Base-by-base conservation (phyloP, 1,284 basidiomycete species). In the Cutaneotrichosporon mucoides region DNA sequence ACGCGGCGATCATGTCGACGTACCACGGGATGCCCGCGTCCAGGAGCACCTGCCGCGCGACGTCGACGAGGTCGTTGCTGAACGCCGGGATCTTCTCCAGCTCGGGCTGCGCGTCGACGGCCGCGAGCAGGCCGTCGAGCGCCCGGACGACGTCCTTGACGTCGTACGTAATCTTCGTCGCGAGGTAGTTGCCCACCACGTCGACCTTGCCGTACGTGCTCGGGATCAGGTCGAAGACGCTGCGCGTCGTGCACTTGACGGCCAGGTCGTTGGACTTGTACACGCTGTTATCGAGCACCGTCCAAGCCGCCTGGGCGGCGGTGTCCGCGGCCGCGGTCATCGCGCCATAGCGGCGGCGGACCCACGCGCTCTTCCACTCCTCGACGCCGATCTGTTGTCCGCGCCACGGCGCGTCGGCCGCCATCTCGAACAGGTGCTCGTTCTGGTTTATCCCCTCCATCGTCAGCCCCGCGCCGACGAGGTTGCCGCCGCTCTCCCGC, bases 361-460 rank as follows among this genome's bases (percentile, higher is more conserved):
- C 72, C 76, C 79, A 81, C 11, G 72, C 65, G 41, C 66, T 55
- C 16, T 77, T 68, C 57, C 80, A 81, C 0, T 61, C 52, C 2
- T 63, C 63, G 53, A 75, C 66, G 62, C 79, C 59, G 53, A 81
- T 68, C 2, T 75, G 24, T 24, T 24, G 24, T 24, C 24, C 64
- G 6, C 75, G 79, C 80, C 81, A 81, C 0, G 79, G 79, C 56
- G 79, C 77, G 65, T 81, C 80, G 46, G 80, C 73, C 3, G 80
- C 69, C n/a, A 80, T 63, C 47, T 81, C 78, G 56, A 80, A 81
- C 12, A 81, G 68, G 49, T 81, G 73, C 68, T 81, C 80, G 63
- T 81, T 81, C 11, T 80, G 78, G 59, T 81, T 80, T 53, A 80
- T 71, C 11, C 81, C 80, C 56, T 81, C 81, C 57, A 77, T 77